phyloP scores from a whole-genome alignment of 1,139 yeast species.

The Yamadazyma taylorii region DNA sequence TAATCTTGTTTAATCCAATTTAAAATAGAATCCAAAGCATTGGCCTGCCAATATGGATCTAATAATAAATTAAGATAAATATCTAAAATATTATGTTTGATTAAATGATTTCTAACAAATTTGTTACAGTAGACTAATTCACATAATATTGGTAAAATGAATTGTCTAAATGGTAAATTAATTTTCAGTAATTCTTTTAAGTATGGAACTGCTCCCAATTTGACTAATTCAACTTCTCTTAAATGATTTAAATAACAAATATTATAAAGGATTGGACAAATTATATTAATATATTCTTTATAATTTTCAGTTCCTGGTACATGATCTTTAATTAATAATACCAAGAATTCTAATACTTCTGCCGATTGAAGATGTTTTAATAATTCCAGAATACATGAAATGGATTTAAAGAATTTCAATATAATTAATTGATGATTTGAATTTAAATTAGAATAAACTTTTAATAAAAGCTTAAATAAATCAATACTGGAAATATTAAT shows the following conservation, averaged over 20 bases:
- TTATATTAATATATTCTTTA: constrained; percentile 43
- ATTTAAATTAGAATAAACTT: constrained; percentile 33
- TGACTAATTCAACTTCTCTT: constrained; percentile 54
- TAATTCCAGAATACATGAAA: constrained; percentile 40
- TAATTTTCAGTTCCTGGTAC: constrained; percentile 28
- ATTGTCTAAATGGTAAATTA: constrained; percentile 57
- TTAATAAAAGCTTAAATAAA: constrained; percentile 45
- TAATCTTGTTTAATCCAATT: constrained; percentile 39
- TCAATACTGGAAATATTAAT: constrained; percentile 42
- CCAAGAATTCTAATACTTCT: constrained; percentile 43
- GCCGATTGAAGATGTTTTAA: constrained; percentile 38
- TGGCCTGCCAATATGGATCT: constrained; percentile 72
- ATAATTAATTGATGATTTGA: constrained; percentile 36
- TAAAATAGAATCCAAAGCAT: constrained; percentile 59
- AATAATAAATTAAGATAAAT: constrained; percentile 49
- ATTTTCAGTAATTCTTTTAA: constrained; percentile 46
- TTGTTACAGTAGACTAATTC: constrained; percentile 57
- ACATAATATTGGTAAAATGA: constrained; percentile 61
- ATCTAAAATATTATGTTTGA: constrained; percentile 42
- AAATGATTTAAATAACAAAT: constrained; percentile 58
- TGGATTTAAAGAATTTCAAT: constrained; percentile 43
- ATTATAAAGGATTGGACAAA: constrained; percentile 50
- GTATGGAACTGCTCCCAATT: constrained; percentile 53
- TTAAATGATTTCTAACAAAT: constrained; percentile 36
- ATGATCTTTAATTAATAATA: constrained; percentile 29